Conservation (phyloP, 1,284 basidiomycete genomes). For the Moniliophthora roreri region DNA sequence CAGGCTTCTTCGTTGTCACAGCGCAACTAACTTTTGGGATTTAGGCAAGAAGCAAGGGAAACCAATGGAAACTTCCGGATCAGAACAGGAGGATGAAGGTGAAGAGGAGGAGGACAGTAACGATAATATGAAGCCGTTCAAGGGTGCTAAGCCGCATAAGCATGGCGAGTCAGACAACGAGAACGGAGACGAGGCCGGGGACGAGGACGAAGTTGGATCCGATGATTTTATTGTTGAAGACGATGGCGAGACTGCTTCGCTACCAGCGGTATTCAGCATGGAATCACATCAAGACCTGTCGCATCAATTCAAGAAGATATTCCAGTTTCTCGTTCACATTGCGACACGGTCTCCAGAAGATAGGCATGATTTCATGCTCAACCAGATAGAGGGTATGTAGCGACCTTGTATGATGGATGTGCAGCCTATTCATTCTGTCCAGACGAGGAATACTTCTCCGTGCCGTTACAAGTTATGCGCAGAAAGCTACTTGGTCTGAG, state of each 20-base stretch:
- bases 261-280: conserved; percentile 80
- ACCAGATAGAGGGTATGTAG: conserved; percentile 49
- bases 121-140: conserved; percentile 34
- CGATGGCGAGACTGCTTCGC: conserved; percentile 44
- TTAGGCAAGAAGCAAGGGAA: conserved; percentile 51
- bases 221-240: conserved; percentile 78
- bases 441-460: conserved; percentile 72
- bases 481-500: conserved; percentile 66
- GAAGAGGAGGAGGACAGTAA: conserved; percentile 31
- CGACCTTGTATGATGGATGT: no score
- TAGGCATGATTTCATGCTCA: conserved; percentile 54
- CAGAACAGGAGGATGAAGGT: conserved; percentile 34
- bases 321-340: conserved; percentile 82
- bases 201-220: conserved; percentile 32
- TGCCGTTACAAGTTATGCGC: conserved; percentile 60
- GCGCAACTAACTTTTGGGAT: conserved; percentile 2
- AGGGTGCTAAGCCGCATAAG: conserved; percentile 40
- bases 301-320: conserved; percentile 82
- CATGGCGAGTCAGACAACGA: conserved; percentile 18
- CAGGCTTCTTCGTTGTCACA: conserved; percentile 13
- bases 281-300: conserved; percentile 70
- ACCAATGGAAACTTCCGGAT: conserved; percentile 34
- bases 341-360: conserved; percentile 58
- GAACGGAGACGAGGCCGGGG: conserved; percentile 26
- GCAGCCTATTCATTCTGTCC: conserved; percentile 7